Evolutionary conservation across 768 basidiomycete species (phyloP), one percentile per base, ranked within the genome.

Genomic region (Tulasnella calospora): DNA sequence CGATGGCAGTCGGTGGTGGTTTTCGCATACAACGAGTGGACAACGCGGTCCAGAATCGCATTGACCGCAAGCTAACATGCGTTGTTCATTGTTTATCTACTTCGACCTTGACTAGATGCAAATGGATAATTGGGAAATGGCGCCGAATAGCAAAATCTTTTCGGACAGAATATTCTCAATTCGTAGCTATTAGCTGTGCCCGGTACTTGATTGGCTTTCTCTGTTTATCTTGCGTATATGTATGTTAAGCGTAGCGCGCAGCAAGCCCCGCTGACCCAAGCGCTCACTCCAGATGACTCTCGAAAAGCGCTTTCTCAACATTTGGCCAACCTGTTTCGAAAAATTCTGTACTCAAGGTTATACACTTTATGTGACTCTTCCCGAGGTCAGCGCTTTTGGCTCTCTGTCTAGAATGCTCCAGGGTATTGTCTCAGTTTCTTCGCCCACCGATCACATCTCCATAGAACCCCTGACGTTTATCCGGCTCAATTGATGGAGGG

Each of bases 21-120:
- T 67, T 67, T 27, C 44, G 73, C 73, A 74, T 74, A 35, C 46
- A 74, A 74, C 61, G 61, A 15, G 35, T 35, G 61, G 61, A 67
- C 33, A 67, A 19, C 61, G 61, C 61, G 61, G 61, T 67, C 61
- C 61, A 67, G 61, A 67, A 67, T 35, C 61, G 61, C 61, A 67
- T 67, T 27, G 33, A 27, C 27, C 17, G 30, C 27, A 35, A 67
- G 61, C 61, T 5, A 67, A 67, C 61, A 67, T 67, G 7, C 7
- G 33, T 67, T 67, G 61, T 67, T 67, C 61, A 30, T 9, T 67
- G 61, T 30, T 67, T 67, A 30, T 67, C 57, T 13, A 2, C 61
- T 12, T 17, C 17, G 33, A 71, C 4, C 8, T 19, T 46, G 6
- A 12, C 13, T 2, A 46, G 13, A 19, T 12, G 44, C 17, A 19